A percentile compares a stretch with the other conserved stretches of the same genome.
Conservation (phyloP, 2,329 filamentous ascomycete species). For the Pleoardoris graminearum region DNA sequence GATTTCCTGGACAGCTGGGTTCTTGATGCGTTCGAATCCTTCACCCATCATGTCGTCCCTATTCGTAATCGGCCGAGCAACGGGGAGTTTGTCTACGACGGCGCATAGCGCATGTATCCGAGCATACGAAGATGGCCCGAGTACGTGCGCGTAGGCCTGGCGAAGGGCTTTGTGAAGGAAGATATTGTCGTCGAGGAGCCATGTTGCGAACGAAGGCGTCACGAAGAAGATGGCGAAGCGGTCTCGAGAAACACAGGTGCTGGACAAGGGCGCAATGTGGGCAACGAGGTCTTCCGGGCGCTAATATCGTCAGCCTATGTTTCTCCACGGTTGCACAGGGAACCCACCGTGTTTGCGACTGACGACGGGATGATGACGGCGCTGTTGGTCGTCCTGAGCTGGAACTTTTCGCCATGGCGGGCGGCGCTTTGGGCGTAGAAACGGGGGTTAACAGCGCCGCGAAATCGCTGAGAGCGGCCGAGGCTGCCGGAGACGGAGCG, state of each 20-base stretch:
- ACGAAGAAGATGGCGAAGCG: constrained; percentile 37
- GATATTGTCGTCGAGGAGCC: constrained; percentile 29
- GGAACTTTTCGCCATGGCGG: neutral
- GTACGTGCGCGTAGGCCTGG: constrained; percentile 18
- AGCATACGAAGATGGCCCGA: neutral
- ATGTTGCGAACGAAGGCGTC: constrained; percentile 39
- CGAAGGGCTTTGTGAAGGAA: constrained; percentile 34
- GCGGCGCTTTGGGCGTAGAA: constrained; percentile 12
- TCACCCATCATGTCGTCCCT: constrained; percentile 6
- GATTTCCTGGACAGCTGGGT: constrained; percentile 23
- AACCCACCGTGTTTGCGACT: constrained; percentile 26
- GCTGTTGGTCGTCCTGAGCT: constrained; percentile 17
- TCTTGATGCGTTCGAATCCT: neutral
- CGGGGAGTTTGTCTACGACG: constrained; percentile 45
- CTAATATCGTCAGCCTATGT: constrained; percentile 15
- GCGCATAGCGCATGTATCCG: constrained; percentile 34
- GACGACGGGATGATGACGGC: constrained; percentile 35
- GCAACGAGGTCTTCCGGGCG: constrained; percentile 28
- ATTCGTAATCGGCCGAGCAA: constrained; percentile 13
- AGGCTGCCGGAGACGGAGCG: constrained; percentile 11
- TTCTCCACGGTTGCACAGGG: neutral
- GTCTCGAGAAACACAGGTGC: neutral
- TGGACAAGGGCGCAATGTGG: constrained; percentile 25
- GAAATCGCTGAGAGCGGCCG: constrained; percentile 4
- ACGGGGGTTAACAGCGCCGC: constrained; percentile 8